Percentiles rank a stretch among this genome's conserved stretches.
These are phyloP conservation scores for Aspergillus sp. DNA, from an alignment of 2,329 filamentous ascomycete genomes.

Conservation along the genomic window DNA sequence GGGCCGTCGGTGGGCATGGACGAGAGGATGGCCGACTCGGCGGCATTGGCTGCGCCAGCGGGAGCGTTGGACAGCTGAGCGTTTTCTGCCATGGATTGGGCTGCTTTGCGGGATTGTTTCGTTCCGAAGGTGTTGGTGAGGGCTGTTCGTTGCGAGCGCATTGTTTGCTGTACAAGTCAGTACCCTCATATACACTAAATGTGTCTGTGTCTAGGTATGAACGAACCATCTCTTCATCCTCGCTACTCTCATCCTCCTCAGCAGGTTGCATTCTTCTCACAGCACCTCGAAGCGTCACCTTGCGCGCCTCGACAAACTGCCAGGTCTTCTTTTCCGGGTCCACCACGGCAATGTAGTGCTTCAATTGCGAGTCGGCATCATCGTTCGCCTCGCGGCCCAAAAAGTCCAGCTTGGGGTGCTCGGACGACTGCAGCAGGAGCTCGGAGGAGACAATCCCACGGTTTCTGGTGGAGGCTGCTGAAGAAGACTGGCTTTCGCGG, in stretches of 20 bases:
- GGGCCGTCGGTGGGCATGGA: slow-evolving; percentile 34
- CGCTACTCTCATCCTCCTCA: slow-evolving; percentile 21
- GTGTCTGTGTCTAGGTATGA: background rate
- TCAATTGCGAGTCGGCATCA: slow-evolving; percentile 47
- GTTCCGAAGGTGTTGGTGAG: slow-evolving; percentile 48
- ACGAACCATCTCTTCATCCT: slow-evolving; percentile 26
- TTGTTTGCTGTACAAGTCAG: slow-evolving; percentile 23
- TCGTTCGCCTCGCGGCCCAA: slow-evolving; percentile 48
- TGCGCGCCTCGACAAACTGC: slow-evolving; percentile 51
- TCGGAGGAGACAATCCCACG: slow-evolving; percentile 40
- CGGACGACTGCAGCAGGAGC: slow-evolving; percentile 56
- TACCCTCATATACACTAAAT: background rate
- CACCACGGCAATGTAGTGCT: slow-evolving; percentile 59
- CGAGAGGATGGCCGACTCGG: slow-evolving; percentile 40
- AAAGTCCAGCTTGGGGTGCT: slow-evolving; percentile 58
- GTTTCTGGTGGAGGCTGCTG: slow-evolving; percentile 27
- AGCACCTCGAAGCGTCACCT: slow-evolving; percentile 51
- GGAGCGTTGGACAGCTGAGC: slow-evolving; percentile 40
- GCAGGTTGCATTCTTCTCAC: slow-evolving; percentile 26
- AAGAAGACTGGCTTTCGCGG: slow-evolving; percentile 37
- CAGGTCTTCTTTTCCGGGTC: slow-evolving; percentile 51
- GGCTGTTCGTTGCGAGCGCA: slow-evolving; percentile 35
- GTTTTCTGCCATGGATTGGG: slow-evolving; percentile 45
- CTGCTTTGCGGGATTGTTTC: slow-evolving; percentile 46
- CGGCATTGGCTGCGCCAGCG: slow-evolving; percentile 28